These are phyloP conservation scores for Parascedosporium putredinis DNA, from an alignment of 2,329 filamentous ascomycete genomes.

Conservation along the genomic window DNA sequence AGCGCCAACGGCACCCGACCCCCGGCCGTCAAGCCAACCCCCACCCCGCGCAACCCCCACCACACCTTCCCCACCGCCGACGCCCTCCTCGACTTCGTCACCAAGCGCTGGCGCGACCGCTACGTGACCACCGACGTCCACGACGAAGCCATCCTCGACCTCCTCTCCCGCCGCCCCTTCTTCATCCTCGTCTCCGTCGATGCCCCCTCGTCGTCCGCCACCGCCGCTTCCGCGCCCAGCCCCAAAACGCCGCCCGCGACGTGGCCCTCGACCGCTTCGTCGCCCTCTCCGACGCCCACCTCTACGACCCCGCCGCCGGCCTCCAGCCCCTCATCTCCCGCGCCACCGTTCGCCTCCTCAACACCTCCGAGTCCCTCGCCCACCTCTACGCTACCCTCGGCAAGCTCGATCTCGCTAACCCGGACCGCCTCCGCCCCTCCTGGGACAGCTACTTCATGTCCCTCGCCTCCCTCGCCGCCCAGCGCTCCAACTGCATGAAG, in stretches of 20 bases:
- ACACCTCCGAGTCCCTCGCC: conserved; percentile 63
- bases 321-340: conserved; percentile 69
- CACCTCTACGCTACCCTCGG: conserved; percentile 64
- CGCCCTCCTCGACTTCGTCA: conserved; percentile 73
- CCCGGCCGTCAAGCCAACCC: conserved; percentile 5
- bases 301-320: conserved; percentile 58
- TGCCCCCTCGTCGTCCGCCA: conserved; percentile 79
- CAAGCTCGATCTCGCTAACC: conserved; percentile 65
- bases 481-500: conserved; percentile 97
- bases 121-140: conserved; percentile 83
- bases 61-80: conserved; percentile 51
- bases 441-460: conserved; percentile 99
- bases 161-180: conserved; percentile 71
- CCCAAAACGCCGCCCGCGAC: conserved; percentile 6
- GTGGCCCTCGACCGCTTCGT: conserved; percentile 44
- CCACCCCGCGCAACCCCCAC: conserved; percentile 5
- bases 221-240: conserved; percentile 58
- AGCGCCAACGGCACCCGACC: too few species aligned
- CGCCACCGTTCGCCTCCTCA: conserved; percentile 76
- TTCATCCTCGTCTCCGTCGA: conserved; percentile 90
- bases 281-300: conserved; percentile 54
- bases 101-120: conserved; percentile 67
- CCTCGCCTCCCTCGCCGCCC: conserved; percentile 81
- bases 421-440: conserved; percentile 69
- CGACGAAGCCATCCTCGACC: conserved; percentile 62